A percentile compares a stretch with the other conserved stretches of the same genome.
These are phyloP conservation scores for Erythrophleum ivorense DNA, from an alignment of 331 rosid genomes.

Conservation along the genomic window DNA sequence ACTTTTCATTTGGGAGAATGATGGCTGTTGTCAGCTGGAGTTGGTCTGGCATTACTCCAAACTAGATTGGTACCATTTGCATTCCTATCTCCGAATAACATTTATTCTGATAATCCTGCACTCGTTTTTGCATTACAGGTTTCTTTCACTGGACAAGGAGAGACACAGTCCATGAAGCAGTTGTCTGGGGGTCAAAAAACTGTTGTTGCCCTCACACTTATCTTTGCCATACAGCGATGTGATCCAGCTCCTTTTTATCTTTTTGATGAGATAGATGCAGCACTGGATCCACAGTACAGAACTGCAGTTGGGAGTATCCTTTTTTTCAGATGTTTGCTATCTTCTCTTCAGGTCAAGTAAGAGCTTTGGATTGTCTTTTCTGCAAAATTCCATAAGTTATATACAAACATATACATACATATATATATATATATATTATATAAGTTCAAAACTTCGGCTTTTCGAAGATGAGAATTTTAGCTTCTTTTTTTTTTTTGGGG, in stretches of 20 bases:
- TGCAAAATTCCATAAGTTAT: not conserved
- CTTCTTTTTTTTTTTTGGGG: too few species aligned
- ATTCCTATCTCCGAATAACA: not conserved
- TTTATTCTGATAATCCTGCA: conserved; percentile 34
- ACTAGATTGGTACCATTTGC: not conserved
- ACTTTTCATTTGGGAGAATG: conserved; percentile 17
- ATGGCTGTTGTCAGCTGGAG: not conserved
- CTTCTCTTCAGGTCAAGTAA: conserved; percentile 24
- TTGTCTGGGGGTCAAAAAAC: conserved; percentile 99
- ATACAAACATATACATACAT: not conserved
- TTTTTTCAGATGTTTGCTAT: conserved; percentile 22
- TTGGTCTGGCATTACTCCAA: conserved; percentile 25
- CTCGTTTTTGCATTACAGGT: conserved; percentile 62
- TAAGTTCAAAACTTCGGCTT: too few species aligned
- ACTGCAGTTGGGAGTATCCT: conserved; percentile 99
- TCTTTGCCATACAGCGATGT: conserved; percentile 97
- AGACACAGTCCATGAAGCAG: conserved; percentile 98
- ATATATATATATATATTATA: not conserved
- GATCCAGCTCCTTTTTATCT: conserved; percentile 99
- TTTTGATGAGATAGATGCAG: conserved; percentile 97
- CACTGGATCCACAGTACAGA: conserved; percentile 97
- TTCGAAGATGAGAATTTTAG: too few species aligned
- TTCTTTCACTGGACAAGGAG: conserved; percentile 98
- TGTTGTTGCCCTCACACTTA: conserved; percentile 96
- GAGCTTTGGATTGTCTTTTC: not conserved